phyloP scores from a whole-genome alignment of 306 rosid genomes.

The Coriaria nepalensis region DNA sequence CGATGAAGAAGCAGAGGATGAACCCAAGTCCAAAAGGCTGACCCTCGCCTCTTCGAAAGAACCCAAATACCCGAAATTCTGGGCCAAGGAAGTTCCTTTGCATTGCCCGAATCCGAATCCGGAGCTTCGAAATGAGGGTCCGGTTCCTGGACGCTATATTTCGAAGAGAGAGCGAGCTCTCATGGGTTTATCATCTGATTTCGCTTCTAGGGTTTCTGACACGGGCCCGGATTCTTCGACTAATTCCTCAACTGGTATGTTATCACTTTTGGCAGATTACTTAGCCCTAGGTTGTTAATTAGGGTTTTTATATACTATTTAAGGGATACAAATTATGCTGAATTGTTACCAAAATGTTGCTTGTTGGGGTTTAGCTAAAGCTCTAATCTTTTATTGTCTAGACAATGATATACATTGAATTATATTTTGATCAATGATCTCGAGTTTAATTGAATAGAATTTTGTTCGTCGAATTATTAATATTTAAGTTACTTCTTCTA shows the following conservation, averaged over 20 bases:
- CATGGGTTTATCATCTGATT: slow-evolving; percentile 8
- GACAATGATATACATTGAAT: too few species aligned
- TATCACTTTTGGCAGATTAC: background rate
- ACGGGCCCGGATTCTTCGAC: slow-evolving; percentile 15
- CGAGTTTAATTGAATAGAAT: too few species aligned
- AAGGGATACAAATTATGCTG: too few species aligned
- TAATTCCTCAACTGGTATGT: slow-evolving; percentile 32
- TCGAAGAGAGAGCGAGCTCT: slow-evolving; percentile 74
- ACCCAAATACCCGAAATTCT: slow-evolving; percentile 8
- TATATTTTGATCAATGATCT: too few species aligned
- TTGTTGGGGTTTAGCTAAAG: too few species aligned
- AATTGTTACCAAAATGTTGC: too few species aligned
- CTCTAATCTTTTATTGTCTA: too few species aligned
- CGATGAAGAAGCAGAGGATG: slow-evolving; percentile 11
- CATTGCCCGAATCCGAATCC: slow-evolving; percentile 8
- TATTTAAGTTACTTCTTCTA: too few species aligned
- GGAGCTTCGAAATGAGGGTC: slow-evolving; percentile 14
- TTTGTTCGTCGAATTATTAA: too few species aligned
- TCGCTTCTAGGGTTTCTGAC: slow-evolving; percentile 14
- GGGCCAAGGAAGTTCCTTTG: background rate
- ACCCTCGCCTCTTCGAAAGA: slow-evolving; percentile 10
- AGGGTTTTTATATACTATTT: too few species aligned
- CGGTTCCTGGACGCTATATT: slow-evolving; percentile 52
- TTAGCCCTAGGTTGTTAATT: background rate
- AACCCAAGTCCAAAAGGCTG: slow-evolving; percentile 23